Evolutionary conservation across 345 rosid genomes (phyloP).

Genomic region (Eucalyptus grandis): DNA sequence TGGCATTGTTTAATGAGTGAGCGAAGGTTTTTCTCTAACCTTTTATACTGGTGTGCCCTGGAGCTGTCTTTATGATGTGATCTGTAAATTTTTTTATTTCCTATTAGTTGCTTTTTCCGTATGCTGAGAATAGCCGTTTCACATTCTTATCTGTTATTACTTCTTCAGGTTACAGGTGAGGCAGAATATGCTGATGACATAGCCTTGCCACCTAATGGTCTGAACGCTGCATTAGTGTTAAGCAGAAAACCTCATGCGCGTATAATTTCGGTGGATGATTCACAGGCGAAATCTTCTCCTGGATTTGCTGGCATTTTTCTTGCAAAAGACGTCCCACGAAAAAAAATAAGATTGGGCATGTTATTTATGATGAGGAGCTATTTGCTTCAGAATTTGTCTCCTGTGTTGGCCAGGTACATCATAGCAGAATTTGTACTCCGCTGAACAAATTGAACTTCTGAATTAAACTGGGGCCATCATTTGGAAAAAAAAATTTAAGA

Average conservation of each 20-base stretch:
- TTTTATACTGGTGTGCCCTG: neutral
- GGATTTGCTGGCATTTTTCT: slow-evolving; percentile 77
- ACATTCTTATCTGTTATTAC: neutral
- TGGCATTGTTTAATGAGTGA: neutral
- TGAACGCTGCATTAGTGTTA: slow-evolving; percentile 81
- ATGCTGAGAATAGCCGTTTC: neutral
- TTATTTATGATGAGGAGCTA: slow-evolving; percentile 67
- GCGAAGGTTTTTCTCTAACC: neutral
- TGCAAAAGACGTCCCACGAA: slow-evolving; percentile 71
- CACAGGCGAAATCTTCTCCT: slow-evolving; percentile 55
- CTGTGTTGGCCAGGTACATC: slow-evolving; percentile 87
- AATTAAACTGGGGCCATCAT: neutral
- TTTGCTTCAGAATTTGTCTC: slow-evolving; percentile 84
- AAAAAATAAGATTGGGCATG: slow-evolving; percentile 69
- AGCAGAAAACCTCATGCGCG: slow-evolving; percentile 91
- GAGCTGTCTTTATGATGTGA: neutral
- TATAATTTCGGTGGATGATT: slow-evolving; percentile 57
- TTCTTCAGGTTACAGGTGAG: slow-evolving; percentile 83
- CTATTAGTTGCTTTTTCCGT: neutral
- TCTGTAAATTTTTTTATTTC: neutral
- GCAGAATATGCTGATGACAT: slow-evolving; percentile 91
- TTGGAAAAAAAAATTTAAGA: neutral
- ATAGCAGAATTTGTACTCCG: neutral
- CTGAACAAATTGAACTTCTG: neutral
- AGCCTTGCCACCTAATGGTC: slow-evolving; percentile 59